A percentile compares a stretch with the other conserved stretches of the same genome.
These are phyloP conservation scores for Plasmopara viticola DNA, from an alignment of 352 stramenopile species.

Conservation along the genomic window DNA sequence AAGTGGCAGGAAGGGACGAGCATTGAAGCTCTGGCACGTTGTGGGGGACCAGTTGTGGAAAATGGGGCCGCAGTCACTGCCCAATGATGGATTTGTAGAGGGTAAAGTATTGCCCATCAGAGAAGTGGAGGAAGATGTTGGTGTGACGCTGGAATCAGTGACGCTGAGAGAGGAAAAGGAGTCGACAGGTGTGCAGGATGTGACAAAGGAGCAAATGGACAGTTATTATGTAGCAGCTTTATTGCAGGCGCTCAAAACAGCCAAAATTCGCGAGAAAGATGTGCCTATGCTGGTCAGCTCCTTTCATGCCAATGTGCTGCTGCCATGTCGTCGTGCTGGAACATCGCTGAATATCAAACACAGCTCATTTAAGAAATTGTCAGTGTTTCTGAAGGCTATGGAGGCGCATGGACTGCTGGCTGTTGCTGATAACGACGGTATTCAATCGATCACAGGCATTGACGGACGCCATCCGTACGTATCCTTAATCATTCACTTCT, in stretches of 20 bases:
- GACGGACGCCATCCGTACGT: constrained; percentile 64
- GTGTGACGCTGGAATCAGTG: constrained; percentile 27
- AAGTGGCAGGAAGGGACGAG: constrained; percentile 59
- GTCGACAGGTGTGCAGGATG: constrained; percentile 14
- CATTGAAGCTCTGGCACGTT: constrained; percentile 60
- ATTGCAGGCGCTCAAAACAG: constrained; percentile 53
- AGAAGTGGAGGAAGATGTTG: constrained; percentile 19
- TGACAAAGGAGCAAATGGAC: constrained; percentile 71
- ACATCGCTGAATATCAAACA: constrained; percentile 68
- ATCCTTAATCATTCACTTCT: not conserved
- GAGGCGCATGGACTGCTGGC: constrained; percentile 38
- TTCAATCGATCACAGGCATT: constrained; percentile 74
- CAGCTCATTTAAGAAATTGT: constrained; percentile 79
- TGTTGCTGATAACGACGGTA: constrained; percentile 62
- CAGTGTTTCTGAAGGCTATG: constrained; percentile 67
- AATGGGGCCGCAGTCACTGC: constrained; percentile 57
- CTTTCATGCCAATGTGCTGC: constrained; percentile 62
- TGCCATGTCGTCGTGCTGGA: constrained; percentile 51
- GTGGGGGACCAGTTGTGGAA: constrained; percentile 74
- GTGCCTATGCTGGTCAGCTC: constrained; percentile 73
- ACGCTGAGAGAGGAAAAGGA: constrained; percentile 37
- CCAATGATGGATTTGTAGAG: constrained; percentile 57
- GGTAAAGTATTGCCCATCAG: constrained; percentile 33
- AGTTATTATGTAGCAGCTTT: constrained; percentile 53
- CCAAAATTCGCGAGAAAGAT: constrained; percentile 60